These are phyloP conservation scores for Rickenella mellea DNA, from an alignment of 768 basidiomycete genomes.

Conservation along the genomic window DNA sequence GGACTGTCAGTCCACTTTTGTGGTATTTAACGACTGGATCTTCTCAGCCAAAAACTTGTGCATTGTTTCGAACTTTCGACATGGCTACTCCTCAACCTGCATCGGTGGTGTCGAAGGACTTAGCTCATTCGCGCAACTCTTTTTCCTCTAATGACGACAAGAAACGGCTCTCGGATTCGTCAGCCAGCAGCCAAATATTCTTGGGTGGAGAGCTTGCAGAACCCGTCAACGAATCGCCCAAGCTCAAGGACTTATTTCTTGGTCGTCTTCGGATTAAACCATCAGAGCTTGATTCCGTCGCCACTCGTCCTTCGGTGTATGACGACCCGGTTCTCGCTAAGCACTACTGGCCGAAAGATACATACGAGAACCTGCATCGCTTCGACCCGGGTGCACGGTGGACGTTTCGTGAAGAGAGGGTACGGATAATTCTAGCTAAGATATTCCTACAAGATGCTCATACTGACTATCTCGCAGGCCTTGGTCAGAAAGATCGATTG, in stretches of 20 bases:
- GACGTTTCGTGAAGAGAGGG: slow-evolving; percentile 48
- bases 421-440: slow-evolving; percentile 3
- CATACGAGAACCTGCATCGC: slow-evolving; percentile 47
- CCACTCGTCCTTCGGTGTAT: slow-evolving; percentile 43
- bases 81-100: too few species aligned
- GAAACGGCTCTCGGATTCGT: too few species aligned
- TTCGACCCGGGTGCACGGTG: slow-evolving; percentile 51
- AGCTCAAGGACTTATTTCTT: slow-evolving; percentile 4
- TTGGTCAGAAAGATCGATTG: slow-evolving; percentile 49
- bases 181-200: too few species aligned
- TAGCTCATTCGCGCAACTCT: too few species aligned
- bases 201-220: not conserved
- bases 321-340: slow-evolving; percentile 37
- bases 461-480: slow-evolving; percentile 18
- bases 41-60: too few species aligned
- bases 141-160: too few species aligned
- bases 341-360: slow-evolving; percentile 38
- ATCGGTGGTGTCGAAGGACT: too few species aligned
- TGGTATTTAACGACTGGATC: too few species aligned
- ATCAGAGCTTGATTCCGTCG: slow-evolving; percentile 25
- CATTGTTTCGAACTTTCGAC: too few species aligned
- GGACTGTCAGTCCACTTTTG: too few species aligned
- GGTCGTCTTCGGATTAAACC: not conserved
- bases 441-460: not conserved
- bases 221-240: not conserved